These are phyloP conservation scores for Colletotrichum filicis DNA, from an alignment of 2,329 filamentous ascomycete species.

Conservation along the genomic window DNA sequence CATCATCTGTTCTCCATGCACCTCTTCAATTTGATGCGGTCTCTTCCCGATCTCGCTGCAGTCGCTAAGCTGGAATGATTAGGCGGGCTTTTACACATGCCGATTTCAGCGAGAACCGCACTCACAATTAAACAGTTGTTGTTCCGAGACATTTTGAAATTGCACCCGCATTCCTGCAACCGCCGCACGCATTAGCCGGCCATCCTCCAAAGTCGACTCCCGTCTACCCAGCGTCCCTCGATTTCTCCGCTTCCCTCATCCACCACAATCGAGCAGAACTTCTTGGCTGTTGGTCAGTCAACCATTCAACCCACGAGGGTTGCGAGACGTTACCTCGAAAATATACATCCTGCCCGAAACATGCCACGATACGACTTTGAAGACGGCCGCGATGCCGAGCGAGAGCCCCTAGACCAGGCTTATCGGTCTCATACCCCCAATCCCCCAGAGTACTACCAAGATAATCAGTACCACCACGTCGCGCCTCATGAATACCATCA, in stretches of 20 bases:
- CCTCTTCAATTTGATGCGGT: slow-evolving; percentile 1
- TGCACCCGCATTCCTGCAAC: slow-evolving; percentile 14
- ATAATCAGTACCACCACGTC: slow-evolving; percentile 24
- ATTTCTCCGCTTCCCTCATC: neutral
- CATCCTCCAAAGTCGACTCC: neutral
- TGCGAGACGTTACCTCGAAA: slow-evolving; percentile 6
- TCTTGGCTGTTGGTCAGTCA: slow-evolving; percentile 22
- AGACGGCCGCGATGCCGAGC: slow-evolving; percentile 29
- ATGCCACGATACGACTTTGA: slow-evolving; percentile 38
- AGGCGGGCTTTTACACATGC: neutral
- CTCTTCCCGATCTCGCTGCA: slow-evolving; percentile 7
- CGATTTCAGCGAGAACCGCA: slow-evolving; percentile 8
- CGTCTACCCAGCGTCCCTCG: slow-evolving; percentile 4
- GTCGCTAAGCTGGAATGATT: slow-evolving; percentile 16
- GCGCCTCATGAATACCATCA: slow-evolving; percentile 25
- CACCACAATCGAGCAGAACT: neutral
- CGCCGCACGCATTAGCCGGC: slow-evolving; percentile 8
- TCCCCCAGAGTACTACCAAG: slow-evolving; percentile 29
- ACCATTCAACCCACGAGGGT: slow-evolving; percentile 19
- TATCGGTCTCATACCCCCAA: slow-evolving; percentile 32
- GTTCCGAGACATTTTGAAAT: slow-evolving; percentile 27
- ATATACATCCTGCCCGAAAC: slow-evolving; percentile 34
- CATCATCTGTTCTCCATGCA: slow-evolving; percentile 1
- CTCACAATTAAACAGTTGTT: slow-evolving; percentile 28
- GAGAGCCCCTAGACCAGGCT: slow-evolving; percentile 35